Base-by-base conservation (phyloP, 176 grass and related monocot species). In the Pontederia paniculata region DNA sequence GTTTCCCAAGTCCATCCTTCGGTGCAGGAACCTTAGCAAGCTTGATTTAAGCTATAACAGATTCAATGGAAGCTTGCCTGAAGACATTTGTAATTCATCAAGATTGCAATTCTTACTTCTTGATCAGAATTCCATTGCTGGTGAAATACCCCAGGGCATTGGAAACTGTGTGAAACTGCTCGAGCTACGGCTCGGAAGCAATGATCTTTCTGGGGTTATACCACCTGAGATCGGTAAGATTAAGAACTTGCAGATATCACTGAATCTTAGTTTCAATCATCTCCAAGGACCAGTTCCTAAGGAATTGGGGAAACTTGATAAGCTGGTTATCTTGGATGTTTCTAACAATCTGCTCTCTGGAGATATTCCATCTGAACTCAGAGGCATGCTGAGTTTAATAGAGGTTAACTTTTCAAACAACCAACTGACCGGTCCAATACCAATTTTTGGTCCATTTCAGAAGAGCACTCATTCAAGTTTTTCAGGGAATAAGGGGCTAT, bases 361-460 rank as follows among this genome's bases (percentile, higher is more conserved):
- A 2, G 64, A 77, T 60, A 87, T 97, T 65, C 86, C 91, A 14
- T 54, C 45, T 20, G 91, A 89, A 16, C 76, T 97, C 74, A 87
- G 65, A 81, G 91, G 91, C 55, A 89, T 97, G 91, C 62, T 97
- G 65, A 97, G 91, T 67, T 87, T 97, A 56, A 97, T 97, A 22
- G 86, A 89, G 66, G 80, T 97, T 49, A 89, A 97, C 65, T 74
- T 97, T 56, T 97, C 91, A 48, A 87, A 97, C 74, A 97, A 97
- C 69, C 49, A 37, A 44, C 76, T 97, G 6, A 78, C 45, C 0
- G 91, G 91, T 0, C 37, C 65, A 52, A 97, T 97, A 76, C 91
- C 86, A 0, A 59, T 2, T 2, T 97, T 97, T 66, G 80, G 67
- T 9, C 91, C 91, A 16, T 97, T 97, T 52, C 91, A 97, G 53